Percentiles rank a stretch among this genome's conserved stretches.
phyloP scores from a whole-genome alignment of 1,139 yeast species.

The Debaryomycetaceae sp. region DNA sequence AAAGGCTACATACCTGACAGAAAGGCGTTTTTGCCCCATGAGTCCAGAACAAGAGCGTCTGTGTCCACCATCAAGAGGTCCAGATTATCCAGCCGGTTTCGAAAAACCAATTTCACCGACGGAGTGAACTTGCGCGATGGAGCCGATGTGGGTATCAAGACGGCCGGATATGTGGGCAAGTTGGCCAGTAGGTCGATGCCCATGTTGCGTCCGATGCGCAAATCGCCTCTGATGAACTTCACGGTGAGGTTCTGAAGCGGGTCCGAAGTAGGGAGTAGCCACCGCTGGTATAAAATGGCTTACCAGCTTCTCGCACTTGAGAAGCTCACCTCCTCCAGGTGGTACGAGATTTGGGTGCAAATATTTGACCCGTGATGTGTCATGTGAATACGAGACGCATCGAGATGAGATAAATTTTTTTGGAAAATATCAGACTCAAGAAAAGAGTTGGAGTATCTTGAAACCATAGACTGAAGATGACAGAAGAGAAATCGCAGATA shows the following conservation, averaged over 20 bases:
- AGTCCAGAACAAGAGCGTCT: slow-evolving; percentile 11
- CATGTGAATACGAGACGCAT: slow-evolving; percentile 1
- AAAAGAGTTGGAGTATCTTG: slow-evolving; percentile 1
- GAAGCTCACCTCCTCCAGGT: too few relatives aligned
- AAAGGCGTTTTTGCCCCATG: slow-evolving; percentile 18
- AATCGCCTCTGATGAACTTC: slow-evolving; percentile 13
- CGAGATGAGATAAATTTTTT: slow-evolving; percentile 13
- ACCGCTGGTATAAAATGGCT: too few relatives aligned
- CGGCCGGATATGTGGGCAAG: slow-evolving; percentile 23
- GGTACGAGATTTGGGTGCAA: not conserved
- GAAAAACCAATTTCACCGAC: slow-evolving; percentile 13
- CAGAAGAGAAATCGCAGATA: slow-evolving; percentile 43
- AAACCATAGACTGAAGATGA: slow-evolving; percentile 12
- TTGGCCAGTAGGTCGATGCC: slow-evolving; percentile 23
- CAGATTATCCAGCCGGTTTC: slow-evolving; percentile 18
- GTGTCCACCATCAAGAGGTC: slow-evolving; percentile 25
- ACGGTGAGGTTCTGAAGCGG: slow-evolving; percentile 13
- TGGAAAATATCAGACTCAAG: slow-evolving; percentile 4
- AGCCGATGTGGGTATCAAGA: slow-evolving; percentile 22
- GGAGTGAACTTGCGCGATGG: slow-evolving; percentile 16
- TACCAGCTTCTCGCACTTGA: too few relatives aligned
- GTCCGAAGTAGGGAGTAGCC: too few relatives aligned
- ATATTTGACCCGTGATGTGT: slow-evolving; percentile 4
- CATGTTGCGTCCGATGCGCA: slow-evolving; percentile 11
- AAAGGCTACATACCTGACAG: slow-evolving; percentile 31